phyloP scores from a whole-genome alignment of 2,329 filamentous ascomycete species.

The Biscogniauxia marginata region DNA sequence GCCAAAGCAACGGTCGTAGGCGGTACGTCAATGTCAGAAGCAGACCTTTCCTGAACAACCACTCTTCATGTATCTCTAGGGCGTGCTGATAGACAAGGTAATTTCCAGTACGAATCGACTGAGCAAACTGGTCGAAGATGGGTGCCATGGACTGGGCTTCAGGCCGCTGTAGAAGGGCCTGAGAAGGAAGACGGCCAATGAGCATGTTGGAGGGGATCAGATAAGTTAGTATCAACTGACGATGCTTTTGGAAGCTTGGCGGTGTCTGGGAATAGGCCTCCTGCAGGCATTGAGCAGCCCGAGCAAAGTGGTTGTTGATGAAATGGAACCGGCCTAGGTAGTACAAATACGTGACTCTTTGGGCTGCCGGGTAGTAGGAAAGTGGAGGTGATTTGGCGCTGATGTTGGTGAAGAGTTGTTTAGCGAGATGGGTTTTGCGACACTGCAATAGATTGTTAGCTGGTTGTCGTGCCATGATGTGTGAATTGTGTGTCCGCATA shows the following conservation, averaged over 20 bases:
- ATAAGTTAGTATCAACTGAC: slow-evolving; percentile 77
- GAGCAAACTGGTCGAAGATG: slow-evolving; percentile 71
- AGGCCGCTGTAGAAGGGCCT: slow-evolving; percentile 62
- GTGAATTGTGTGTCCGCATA: slow-evolving; percentile 36
- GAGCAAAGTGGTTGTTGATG: slow-evolving; percentile 77
- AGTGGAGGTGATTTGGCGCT: slow-evolving; percentile 79
- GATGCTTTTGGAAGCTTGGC: slow-evolving; percentile 64
- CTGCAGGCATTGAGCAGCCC: slow-evolving; percentile 72
- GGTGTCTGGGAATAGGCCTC: slow-evolving; percentile 74
- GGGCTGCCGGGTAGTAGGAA: slow-evolving; percentile 75
- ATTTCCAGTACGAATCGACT: slow-evolving; percentile 71
- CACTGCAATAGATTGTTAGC: slow-evolving; percentile 48
- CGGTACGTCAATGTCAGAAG: slow-evolving; percentile 74
- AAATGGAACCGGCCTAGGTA: slow-evolving; percentile 91
- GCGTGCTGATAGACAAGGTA: slow-evolving; percentile 71
- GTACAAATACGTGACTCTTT: slow-evolving; percentile 90
- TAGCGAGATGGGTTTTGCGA: slow-evolving; percentile 77
- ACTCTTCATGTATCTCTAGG: slow-evolving; percentile 62
- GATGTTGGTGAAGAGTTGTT: slow-evolving; percentile 88
- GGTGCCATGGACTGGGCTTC: slow-evolving; percentile 65
- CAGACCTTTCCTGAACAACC: slow-evolving; percentile 74
- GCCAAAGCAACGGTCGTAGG: slow-evolving; percentile 80
- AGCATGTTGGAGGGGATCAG: slow-evolving; percentile 81
- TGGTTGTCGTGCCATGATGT: neutral
- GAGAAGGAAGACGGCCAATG: slow-evolving; percentile 77